Conservation (phyloP, 345 rosid species). For the Syzygium oleosum region DNA sequence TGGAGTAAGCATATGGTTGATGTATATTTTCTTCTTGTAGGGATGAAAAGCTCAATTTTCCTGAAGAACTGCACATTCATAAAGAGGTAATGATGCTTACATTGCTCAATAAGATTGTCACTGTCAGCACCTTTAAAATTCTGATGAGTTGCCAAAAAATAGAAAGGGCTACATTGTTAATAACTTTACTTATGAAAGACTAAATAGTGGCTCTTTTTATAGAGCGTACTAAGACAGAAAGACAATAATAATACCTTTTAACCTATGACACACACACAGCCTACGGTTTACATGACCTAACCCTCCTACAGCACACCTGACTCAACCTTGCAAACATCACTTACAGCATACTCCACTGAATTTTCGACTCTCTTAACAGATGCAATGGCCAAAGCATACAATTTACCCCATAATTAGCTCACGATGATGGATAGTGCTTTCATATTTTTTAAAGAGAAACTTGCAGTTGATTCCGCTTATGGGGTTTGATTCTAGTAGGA, state of each 20-base stretch:
- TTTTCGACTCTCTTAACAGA: not conserved
- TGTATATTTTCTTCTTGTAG: constrained; percentile 16
- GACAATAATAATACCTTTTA: too few relatives aligned
- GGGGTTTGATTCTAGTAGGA: not conserved
- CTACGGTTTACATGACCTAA: not conserved
- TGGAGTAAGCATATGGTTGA: not conserved
- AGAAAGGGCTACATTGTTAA: not conserved
- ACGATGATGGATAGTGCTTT: not conserved
- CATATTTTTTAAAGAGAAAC: not conserved
- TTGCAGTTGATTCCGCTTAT: not conserved
- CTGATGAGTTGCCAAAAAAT: not conserved
- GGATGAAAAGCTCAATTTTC: constrained; percentile 78
- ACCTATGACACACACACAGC: not conserved
- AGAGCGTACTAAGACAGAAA: not conserved
- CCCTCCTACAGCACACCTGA: not conserved
- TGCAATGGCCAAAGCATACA: not conserved
- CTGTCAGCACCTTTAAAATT: not conserved
- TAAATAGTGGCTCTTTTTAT: not conserved
- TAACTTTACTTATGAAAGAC: not conserved
- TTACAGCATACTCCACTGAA: not conserved
- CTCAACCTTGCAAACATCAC: not conserved
- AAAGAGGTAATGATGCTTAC: constrained; percentile 29
- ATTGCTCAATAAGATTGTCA: not conserved
- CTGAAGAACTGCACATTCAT: constrained; percentile 45
- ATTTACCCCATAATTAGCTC: not conserved